Conservation (phyloP, 176 grass and related monocot species). For the Typha latifolia region DNA sequence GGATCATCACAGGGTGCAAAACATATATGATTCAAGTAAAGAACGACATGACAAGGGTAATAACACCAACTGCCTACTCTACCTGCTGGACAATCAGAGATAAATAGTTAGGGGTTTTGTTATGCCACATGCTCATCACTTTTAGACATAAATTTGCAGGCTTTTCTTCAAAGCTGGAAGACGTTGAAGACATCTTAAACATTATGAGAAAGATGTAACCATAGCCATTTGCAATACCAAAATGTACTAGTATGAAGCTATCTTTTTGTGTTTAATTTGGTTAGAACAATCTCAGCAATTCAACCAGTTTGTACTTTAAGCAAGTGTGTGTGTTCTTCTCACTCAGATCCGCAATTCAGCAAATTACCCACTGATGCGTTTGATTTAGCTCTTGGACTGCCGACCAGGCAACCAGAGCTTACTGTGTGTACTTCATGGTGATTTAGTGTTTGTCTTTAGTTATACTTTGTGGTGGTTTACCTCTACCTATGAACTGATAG, state of each 20-base stretch:
- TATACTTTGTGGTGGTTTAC: too few relatives aligned
- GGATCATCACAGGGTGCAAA: not conserved
- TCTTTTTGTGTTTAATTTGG: too few relatives aligned
- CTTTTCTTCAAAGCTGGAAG: slow-evolving; percentile 8
- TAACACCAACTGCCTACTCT: not conserved
- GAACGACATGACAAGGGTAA: slow-evolving; percentile 5
- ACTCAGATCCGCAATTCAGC: too few relatives aligned
- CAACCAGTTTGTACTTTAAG: too few relatives aligned
- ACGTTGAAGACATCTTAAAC: slow-evolving; percentile 16
- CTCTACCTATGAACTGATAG: too few relatives aligned
- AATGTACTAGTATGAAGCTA: not conserved
- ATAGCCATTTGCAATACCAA: not conserved
- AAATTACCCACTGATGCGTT: too few relatives aligned
- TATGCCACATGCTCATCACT: not conserved
- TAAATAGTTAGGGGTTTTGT: not conserved
- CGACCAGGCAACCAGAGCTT: too few relatives aligned
- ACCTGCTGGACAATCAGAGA: not conserved
- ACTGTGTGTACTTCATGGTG: too few relatives aligned
- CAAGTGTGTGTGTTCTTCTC: too few relatives aligned
- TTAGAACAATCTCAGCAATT: too few relatives aligned
- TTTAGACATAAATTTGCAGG: slow-evolving; percentile 3
- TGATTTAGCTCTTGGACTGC: too few relatives aligned
- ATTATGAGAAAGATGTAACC: slow-evolving; percentile 14
- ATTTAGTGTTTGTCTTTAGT: too few relatives aligned
- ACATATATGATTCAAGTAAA: not conserved